A percentile compares a stretch with the other conserved stretches of the same genome.
These are phyloP conservation scores for Priceomyces haplophilus DNA, from an alignment of 805 yeast genomes.

Conservation along the genomic window DNA sequence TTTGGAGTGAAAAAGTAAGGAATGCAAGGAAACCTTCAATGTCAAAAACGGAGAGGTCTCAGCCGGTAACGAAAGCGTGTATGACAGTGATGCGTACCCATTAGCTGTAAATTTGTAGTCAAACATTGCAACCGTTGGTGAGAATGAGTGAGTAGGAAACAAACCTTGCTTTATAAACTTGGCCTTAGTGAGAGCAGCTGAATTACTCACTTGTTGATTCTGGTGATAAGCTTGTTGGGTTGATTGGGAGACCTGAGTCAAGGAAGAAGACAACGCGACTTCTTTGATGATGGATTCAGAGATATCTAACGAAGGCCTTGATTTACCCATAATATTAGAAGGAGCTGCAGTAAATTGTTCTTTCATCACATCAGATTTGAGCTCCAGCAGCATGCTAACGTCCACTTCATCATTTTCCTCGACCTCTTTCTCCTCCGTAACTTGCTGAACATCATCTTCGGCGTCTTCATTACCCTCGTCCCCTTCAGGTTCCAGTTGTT, in stretches of 20 bases:
- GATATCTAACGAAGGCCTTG: slow-evolving; percentile 22
- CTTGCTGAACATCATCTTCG: slow-evolving; percentile 11
- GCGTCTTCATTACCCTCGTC: slow-evolving; percentile 12
- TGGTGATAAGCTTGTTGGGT: slow-evolving; percentile 15
- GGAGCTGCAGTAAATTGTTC: slow-evolving; percentile 6
- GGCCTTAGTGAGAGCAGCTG: slow-evolving; percentile 18
- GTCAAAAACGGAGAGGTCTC: slow-evolving; percentile 34
- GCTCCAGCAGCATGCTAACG: not conserved
- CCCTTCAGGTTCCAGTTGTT: slow-evolving; percentile 6
- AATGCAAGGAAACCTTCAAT: slow-evolving; percentile 35
- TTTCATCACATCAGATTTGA: slow-evolving; percentile 10
- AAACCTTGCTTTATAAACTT: slow-evolving; percentile 26
- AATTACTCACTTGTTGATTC: slow-evolving; percentile 3
- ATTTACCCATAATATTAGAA: slow-evolving; percentile 26
- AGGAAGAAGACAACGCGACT: slow-evolving; percentile 32
- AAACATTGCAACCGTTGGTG: slow-evolving; percentile 30
- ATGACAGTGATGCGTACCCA: slow-evolving; percentile 39
- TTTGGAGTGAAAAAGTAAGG: slow-evolving; percentile 28
- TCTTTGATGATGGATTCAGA: slow-evolving; percentile 37
- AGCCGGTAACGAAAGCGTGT: slow-evolving; percentile 35
- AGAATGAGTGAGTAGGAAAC: slow-evolving; percentile 29
- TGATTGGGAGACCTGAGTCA: slow-evolving; percentile 11
- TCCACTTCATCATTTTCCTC: slow-evolving; percentile 3
- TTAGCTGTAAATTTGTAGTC: slow-evolving; percentile 37
- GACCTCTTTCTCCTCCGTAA: slow-evolving; percentile 10